Evolutionary conservation across 2,329 filamentous ascomycete species (phyloP).

Genomic region (Xylaria multiplex): DNA sequence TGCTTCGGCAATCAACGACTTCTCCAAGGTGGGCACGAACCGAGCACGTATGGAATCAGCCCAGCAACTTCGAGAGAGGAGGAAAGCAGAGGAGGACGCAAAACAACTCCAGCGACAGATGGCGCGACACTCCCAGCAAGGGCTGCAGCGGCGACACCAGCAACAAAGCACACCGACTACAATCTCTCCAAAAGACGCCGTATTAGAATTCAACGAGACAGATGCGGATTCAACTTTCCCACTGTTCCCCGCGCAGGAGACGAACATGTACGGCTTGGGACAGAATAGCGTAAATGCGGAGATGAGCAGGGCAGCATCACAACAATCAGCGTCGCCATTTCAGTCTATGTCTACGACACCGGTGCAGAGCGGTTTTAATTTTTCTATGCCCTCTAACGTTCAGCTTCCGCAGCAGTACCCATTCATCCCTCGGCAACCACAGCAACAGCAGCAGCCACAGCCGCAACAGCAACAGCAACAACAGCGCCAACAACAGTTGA

Average conservation of each 20-base stretch:
- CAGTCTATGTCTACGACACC: constrained; percentile 45
- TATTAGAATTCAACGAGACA: constrained; percentile 83
- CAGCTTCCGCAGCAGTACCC: constrained; percentile 46
- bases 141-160: constrained; percentile 56
- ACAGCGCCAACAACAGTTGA: constrained; percentile 46
- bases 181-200: constrained; percentile 92
- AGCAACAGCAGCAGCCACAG: constrained; percentile 41
- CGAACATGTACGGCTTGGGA: constrained; percentile 54
- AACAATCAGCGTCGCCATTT: constrained; percentile 46
- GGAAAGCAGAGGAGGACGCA: constrained; percentile 69
- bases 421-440: constrained; percentile 51
- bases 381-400: constrained; percentile 53
- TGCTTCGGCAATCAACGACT: constrained; percentile 58
- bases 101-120: constrained; percentile 57
- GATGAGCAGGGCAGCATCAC: constrained; percentile 34
- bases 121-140: constrained; percentile 50
- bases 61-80: constrained; percentile 68
- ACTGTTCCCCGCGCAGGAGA: constrained; percentile 73
- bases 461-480: constrained; percentile 44
- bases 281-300: constrained; percentile 36
- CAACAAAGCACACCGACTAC: constrained; percentile 74
- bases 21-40: constrained; percentile 52
- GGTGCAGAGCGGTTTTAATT: constrained; percentile 47
- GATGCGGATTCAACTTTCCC: constrained; percentile 77
- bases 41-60: constrained; percentile 62